phyloP scores from a whole-genome alignment of 768 basidiomycete genomes.

The Tricholoma saponaceum region DNA sequence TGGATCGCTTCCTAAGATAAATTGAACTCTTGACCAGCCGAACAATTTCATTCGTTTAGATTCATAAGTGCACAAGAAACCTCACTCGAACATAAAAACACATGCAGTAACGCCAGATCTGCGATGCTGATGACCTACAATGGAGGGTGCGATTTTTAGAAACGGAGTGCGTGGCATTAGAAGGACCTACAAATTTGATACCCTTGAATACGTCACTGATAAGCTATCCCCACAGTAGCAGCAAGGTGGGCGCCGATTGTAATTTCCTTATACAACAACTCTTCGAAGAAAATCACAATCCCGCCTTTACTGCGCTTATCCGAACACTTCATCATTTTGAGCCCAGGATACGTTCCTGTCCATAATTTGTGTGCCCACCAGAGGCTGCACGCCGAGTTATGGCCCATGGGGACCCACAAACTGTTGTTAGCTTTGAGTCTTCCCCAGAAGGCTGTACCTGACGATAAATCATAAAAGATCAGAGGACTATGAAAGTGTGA shows the following conservation, averaged over 20 bases:
- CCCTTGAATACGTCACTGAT: neutral
- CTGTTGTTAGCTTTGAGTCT: neutral
- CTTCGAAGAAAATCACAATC: neutral
- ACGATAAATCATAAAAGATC: neutral
- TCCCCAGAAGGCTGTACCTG: neutral
- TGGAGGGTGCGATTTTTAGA: neutral
- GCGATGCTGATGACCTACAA: neutral
- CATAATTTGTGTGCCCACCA: neutral
- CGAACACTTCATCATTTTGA: neutral
- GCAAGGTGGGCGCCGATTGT: neutral
- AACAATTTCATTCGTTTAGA: neutral
- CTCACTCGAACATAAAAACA: neutral
- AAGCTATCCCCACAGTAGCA: neutral
- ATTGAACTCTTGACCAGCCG: neutral
- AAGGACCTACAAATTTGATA: neutral
- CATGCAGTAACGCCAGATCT: neutral
- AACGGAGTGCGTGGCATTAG: neutral
- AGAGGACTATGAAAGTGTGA: neutral
- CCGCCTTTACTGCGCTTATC: neutral
- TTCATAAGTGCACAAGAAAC: neutral
- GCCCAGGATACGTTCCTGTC: neutral
- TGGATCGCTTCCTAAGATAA: neutral
- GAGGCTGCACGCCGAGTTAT: neutral
- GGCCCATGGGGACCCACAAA: neutral
- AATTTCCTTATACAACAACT: neutral